These are phyloP conservation scores for Anisodus tanguticus DNA, from an alignment of 257 asterid species.

Conservation along the genomic window DNA sequence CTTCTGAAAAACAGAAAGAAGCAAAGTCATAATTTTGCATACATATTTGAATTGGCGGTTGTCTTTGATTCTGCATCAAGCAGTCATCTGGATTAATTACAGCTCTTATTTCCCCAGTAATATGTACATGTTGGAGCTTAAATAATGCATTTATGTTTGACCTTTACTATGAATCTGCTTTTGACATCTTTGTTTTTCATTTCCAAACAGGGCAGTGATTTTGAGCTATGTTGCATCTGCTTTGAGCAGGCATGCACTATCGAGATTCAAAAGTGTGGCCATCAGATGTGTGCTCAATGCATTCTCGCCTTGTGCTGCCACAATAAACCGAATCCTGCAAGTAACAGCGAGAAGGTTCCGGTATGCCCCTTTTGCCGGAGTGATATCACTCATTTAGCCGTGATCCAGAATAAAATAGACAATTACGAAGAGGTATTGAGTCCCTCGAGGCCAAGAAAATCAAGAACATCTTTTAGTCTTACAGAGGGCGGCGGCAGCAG, in stretches of 20 bases:
- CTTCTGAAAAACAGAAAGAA: too few species aligned
- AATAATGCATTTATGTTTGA: not conserved
- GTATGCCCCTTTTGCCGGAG: constrained; percentile 85
- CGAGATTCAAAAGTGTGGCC: constrained; percentile 77
- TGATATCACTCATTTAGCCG: constrained; percentile 53
- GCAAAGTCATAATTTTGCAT: not conserved
- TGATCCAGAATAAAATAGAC: constrained; percentile 53
- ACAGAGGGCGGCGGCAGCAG: constrained; percentile 48
- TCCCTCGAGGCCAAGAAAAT: constrained; percentile 53
- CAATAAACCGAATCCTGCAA: constrained; percentile 54
- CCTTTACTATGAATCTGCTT: not conserved
- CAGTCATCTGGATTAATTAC: not conserved
- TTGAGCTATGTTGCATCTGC: constrained; percentile 79
- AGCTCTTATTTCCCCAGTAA: not conserved
- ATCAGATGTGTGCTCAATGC: constrained; percentile 88
- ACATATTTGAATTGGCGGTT: not conserved
- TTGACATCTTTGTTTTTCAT: not conserved
- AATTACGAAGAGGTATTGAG: constrained; percentile 48
- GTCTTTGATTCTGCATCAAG: not conserved
- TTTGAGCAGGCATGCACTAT: constrained; percentile 71
- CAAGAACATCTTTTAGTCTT: constrained; percentile 49
- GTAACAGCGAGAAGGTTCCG: constrained; percentile 47
- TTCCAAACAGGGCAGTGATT: constrained; percentile 55
- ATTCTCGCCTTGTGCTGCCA: constrained; percentile 75
- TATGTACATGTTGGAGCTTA: not conserved